A percentile compares a stretch with the other conserved stretches of the same genome.
Conservation (phyloP, 352 stramenopile species). For the Globisporangium splendens region DNA sequence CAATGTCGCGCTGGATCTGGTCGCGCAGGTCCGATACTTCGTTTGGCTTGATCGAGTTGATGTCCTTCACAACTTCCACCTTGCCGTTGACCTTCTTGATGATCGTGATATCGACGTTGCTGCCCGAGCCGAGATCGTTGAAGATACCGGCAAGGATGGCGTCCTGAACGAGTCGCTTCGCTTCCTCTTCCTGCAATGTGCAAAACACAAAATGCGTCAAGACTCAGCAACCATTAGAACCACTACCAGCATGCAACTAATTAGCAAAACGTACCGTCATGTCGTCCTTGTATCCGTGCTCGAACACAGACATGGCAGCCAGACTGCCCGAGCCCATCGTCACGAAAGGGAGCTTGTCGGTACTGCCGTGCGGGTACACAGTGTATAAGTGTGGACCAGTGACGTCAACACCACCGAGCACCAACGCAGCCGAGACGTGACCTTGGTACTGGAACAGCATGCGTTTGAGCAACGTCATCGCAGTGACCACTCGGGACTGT, state of each 20-base stretch:
- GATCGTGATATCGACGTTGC: slow-evolving; percentile 95
- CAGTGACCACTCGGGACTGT: slow-evolving; percentile 93
- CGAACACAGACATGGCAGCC: slow-evolving; percentile 98
- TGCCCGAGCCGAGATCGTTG: slow-evolving; percentile 97
- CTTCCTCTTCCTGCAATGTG: slow-evolving; percentile 84
- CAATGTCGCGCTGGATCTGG: slow-evolving; percentile 81
- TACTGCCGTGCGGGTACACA: slow-evolving; percentile 97
- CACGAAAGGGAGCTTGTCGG: slow-evolving; percentile 96
- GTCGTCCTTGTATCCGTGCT: slow-evolving; percentile 93
- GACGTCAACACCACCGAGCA: slow-evolving; percentile 97
- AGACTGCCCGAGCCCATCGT: slow-evolving; percentile 98
- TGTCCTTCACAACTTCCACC: slow-evolving; percentile 84
- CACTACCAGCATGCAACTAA: neutral
- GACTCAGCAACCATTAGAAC: neutral
- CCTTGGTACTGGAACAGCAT: slow-evolving; percentile 98
- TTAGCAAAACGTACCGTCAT: slow-evolving; percentile 62
- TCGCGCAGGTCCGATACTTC: slow-evolving; percentile 85
- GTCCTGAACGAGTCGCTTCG: slow-evolving; percentile 95
- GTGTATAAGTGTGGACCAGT: slow-evolving; percentile 96
- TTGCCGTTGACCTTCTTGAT: slow-evolving; percentile 90
- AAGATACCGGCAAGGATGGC: slow-evolving; percentile 97
- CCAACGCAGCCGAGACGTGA: slow-evolving; percentile 93
- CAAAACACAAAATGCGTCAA: neutral
- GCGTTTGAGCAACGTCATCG: slow-evolving; percentile 96
- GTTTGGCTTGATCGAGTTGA: slow-evolving; percentile 94